Evolutionary conservation across 2,329 filamentous ascomycete genomes (phyloP).

Genomic region (Rhynchosporium graminicola): DNA sequence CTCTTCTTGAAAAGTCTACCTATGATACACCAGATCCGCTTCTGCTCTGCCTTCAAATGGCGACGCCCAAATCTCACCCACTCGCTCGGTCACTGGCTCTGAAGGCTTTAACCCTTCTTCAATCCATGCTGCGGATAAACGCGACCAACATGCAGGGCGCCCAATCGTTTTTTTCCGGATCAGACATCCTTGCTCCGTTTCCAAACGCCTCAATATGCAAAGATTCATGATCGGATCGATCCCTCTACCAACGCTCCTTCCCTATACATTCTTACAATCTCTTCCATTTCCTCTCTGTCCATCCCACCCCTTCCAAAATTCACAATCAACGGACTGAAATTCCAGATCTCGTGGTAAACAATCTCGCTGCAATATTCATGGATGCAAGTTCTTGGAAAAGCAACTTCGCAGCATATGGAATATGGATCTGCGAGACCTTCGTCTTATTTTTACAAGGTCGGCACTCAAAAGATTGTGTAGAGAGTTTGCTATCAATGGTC

Average conservation of each 20-base stretch:
- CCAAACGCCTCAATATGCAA: slow-evolving; percentile 39
- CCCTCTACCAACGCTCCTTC: slow-evolving; percentile 11
- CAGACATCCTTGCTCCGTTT: slow-evolving; percentile 31
- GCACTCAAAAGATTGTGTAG: slow-evolving; percentile 95
- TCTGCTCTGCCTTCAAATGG: slow-evolving; percentile 3
- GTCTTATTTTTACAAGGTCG: slow-evolving; percentile 99
- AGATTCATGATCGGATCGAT: slow-evolving; percentile 17
- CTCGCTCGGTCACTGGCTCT: slow-evolving; percentile 2
- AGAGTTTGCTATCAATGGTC: slow-evolving; percentile 69
- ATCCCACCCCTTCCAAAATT: slow-evolving; percentile 9
- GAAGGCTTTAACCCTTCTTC: slow-evolving; percentile 3
- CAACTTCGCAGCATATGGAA: slow-evolving; percentile 95
- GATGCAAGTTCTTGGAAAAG: slow-evolving; percentile 97
- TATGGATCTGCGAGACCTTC: slow-evolving; percentile 95
- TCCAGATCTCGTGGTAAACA: slow-evolving; percentile 88
- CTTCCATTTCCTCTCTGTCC: slow-evolving; percentile 2
- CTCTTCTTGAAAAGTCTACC: slow-evolving; percentile 16
- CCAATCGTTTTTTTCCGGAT: slow-evolving; percentile 17
- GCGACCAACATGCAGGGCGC: slow-evolving; percentile 18
- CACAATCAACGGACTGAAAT: slow-evolving; percentile 63
- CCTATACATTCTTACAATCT: slow-evolving; percentile 26
- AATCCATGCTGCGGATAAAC: slow-evolving; percentile 17
- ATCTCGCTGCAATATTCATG: slow-evolving; percentile 97
- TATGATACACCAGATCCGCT: slow-evolving; percentile 26
- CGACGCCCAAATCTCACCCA: slow-evolving; percentile 17